Percentiles rank a stretch among this genome's conserved stretches.
Conservation (phyloP, 306 rosid species). For the Macrotyloma uniflorum region DNA sequence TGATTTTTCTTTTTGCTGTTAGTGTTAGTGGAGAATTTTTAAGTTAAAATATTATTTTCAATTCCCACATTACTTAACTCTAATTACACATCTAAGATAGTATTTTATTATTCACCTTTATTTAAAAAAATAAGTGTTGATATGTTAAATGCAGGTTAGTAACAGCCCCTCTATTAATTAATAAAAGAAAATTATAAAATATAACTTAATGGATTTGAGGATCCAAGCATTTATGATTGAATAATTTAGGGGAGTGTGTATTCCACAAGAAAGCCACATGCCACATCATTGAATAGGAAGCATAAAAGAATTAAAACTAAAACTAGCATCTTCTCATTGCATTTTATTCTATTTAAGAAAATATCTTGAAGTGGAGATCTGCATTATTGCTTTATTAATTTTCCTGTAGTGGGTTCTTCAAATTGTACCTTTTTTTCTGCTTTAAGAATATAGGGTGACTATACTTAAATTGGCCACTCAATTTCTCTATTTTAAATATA, state of each 20-base stretch:
- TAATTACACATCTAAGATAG: no score
- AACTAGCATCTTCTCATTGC: background rate
- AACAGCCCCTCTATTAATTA: background rate
- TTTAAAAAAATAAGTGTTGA: no score
- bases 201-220: background rate
- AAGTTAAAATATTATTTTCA: no score
- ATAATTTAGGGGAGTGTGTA: slow-evolving; percentile 37
- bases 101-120: no score
- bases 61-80: no score
- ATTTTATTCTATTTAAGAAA: background rate
- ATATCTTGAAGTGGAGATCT: background rate
- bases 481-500: slow-evolving; percentile 3
- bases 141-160: no score
- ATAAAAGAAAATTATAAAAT: background rate
- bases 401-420: slow-evolving; percentile 12
- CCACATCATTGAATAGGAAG: slow-evolving; percentile 28
- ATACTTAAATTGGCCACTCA: background rate
- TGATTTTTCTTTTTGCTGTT: no score
- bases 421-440: slow-evolving; percentile 24
- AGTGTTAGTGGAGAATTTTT: no score
- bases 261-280: slow-evolving; percentile 42
- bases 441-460: background rate
- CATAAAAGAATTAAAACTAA: no score
- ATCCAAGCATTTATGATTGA: background rate
- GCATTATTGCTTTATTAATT: slow-evolving; percentile 25